phyloP scores from a whole-genome alignment of 2,329 filamentous ascomycete genomes.

The Cercospora sp. region DNA sequence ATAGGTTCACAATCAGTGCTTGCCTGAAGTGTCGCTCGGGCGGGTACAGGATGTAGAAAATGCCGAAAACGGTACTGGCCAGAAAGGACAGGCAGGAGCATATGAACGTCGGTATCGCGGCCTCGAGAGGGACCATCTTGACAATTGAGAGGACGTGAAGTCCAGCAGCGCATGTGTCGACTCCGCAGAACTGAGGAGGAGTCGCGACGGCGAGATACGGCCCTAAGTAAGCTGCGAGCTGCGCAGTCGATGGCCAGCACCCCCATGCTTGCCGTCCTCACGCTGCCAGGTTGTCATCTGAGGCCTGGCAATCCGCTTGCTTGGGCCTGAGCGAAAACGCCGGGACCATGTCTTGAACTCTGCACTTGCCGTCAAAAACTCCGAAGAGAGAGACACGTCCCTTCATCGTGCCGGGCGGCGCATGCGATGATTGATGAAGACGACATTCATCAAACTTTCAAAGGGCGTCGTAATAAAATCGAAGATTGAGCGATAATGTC shows the following conservation, averaged over 20 bases:
- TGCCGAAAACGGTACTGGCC: constrained; percentile 21
- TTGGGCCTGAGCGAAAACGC: background rate
- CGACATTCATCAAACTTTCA: background rate
- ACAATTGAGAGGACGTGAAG: background rate
- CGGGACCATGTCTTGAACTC: background rate
- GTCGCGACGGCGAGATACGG: background rate
- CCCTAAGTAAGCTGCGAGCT: constrained; percentile 8
- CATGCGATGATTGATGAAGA: background rate
- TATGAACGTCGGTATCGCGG: constrained; percentile 26
- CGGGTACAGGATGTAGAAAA: constrained; percentile 24
- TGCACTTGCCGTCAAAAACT: background rate
- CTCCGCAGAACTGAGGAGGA: background rate
- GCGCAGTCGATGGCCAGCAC: background rate
- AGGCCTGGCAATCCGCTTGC: background rate
- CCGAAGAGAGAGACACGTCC: background rate
- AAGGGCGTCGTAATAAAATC: background rate
- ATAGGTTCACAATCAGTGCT: constrained; percentile 28
- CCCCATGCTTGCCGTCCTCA: constrained; percentile 1
- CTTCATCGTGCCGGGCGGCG: background rate
- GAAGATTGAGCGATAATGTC: background rate
- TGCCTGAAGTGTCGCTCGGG: constrained; percentile 29
- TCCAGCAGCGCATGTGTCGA: background rate
- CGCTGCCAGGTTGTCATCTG: constrained; percentile 1
- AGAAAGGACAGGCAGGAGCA: constrained; percentile 25
- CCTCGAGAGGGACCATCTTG: constrained; percentile 19